phyloP scores from a whole-genome alignment of 2,329 filamentous ascomycete genomes.

The Aspergillus japonicus region DNA sequence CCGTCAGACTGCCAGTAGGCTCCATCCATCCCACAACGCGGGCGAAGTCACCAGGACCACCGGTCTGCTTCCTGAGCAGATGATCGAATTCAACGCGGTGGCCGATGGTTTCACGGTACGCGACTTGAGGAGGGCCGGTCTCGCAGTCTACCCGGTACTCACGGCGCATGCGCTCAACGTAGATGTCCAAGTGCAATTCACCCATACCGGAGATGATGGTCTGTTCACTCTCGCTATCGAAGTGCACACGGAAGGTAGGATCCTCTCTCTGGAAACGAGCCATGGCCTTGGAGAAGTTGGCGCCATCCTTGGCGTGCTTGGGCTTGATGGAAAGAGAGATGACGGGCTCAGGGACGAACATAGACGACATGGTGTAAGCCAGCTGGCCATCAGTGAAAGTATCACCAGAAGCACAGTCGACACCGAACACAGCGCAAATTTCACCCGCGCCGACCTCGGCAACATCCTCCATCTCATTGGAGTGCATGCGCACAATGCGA shows the following conservation, averaged over 20 bases:
- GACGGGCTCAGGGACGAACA: conserved; percentile 95
- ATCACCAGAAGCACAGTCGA: conserved; percentile 96
- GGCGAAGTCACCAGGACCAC: conserved; percentile 92
- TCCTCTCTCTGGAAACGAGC: conserved; percentile 98
- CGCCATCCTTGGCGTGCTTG: conserved; percentile 85
- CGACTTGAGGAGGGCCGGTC: conserved; percentile 94
- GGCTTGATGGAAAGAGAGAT: conserved; percentile 97
- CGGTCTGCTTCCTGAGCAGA: conserved; percentile 90
- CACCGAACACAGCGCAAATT: conserved; percentile 97
- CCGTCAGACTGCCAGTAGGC: conserved; percentile 68
- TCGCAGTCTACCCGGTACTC: conserved; percentile 96
- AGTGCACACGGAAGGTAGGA: conserved; percentile 92
- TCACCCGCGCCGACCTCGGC: conserved; percentile 90
- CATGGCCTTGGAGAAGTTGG: conserved; percentile 98
- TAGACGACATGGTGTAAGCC: conserved; percentile 94
- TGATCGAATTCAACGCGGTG: conserved; percentile 82
- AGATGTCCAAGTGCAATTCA: conserved; percentile 93
- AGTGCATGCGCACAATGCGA: conserved; percentile 98
- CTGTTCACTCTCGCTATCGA: conserved; percentile 88
- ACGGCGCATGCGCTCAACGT: conserved; percentile 92
- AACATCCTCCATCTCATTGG: conserved; percentile 98
- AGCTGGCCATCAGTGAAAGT: conserved; percentile 94
- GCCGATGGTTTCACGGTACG: conserved; percentile 92
- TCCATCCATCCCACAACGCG: conserved; percentile 91
- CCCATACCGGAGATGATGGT: conserved; percentile 99